Conservation (phyloP, 192 early-diverging fungal genomes). For the Linnemannia zychae region DNA sequence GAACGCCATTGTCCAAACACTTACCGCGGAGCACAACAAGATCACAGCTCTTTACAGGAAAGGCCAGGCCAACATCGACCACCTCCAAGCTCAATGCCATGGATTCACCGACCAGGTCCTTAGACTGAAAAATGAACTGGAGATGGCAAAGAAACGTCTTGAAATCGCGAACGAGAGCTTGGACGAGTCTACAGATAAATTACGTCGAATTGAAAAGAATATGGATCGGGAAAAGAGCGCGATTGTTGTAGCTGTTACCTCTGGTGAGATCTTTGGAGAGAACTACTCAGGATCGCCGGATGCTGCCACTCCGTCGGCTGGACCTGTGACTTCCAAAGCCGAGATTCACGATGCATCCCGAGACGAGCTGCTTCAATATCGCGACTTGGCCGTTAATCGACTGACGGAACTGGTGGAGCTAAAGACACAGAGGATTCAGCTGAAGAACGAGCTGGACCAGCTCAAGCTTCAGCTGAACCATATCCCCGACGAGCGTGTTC, state of each 20-base stretch:
- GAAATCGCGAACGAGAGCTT: slow-evolving; percentile 34
- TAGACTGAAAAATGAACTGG: slow-evolving; percentile 33
- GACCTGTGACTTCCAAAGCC: slow-evolving; percentile 15
- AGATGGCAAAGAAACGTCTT: slow-evolving; percentile 40
- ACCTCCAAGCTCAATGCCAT: slow-evolving; percentile 38
- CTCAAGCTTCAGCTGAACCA: slow-evolving; percentile 39
- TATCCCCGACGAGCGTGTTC: slow-evolving; percentile 41
- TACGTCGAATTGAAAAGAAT: slow-evolving; percentile 37
- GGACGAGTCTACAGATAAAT: slow-evolving; percentile 31
- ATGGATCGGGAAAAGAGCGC: slow-evolving; percentile 44
- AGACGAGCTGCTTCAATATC: slow-evolving; percentile 44
- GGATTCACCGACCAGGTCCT: slow-evolving; percentile 41
- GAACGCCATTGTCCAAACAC: slow-evolving; percentile 13
- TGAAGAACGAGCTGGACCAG: slow-evolving; percentile 36
- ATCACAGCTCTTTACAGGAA: slow-evolving; percentile 35
- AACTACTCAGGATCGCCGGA: slow-evolving; percentile 30
- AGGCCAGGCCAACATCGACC: slow-evolving; percentile 26
- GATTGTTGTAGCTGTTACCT: slow-evolving; percentile 45
- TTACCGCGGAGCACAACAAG: slow-evolving; percentile 32
- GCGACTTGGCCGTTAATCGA: slow-evolving; percentile 37
- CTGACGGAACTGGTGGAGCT: slow-evolving; percentile 42
- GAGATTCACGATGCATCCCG: slow-evolving; percentile 38
- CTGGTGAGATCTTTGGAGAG: slow-evolving; percentile 44
- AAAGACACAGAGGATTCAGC: slow-evolving; percentile 36
- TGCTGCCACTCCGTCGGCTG: slow-evolving; percentile 13